phyloP scores from a whole-genome alignment of 2,329 filamentous ascomycete species.

The Penicillium capsulatum region DNA sequence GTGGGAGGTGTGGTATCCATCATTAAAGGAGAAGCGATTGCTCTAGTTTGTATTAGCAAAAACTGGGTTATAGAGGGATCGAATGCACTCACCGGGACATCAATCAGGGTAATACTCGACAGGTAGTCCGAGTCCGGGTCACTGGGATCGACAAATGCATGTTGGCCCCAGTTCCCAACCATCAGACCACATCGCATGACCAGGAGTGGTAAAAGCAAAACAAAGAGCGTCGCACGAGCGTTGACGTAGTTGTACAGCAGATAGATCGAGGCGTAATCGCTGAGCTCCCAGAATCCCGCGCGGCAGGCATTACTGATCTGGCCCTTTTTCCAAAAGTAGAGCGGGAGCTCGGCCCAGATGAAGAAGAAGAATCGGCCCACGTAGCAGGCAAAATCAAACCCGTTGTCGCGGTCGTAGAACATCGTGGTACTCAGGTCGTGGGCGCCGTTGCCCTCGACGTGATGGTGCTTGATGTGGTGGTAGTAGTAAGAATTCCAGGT shows the following conservation, averaged over 20 bases:
- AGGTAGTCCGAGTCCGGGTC: constrained; percentile 74
- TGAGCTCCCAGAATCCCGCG: constrained; percentile 58
- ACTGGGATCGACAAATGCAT: constrained; percentile 71
- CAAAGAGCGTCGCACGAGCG: constrained; percentile 57
- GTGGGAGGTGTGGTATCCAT: constrained; percentile 63
- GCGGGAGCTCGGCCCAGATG: constrained; percentile 69
- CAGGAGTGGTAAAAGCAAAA: constrained; percentile 62
- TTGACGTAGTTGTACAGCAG: constrained; percentile 50
- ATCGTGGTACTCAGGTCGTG: constrained; percentile 72
- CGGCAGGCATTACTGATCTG: constrained; percentile 54
- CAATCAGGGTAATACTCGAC: constrained; percentile 74
- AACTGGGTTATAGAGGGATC: too few species aligned
- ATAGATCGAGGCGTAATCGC: constrained; percentile 53
- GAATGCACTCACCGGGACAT: constrained; percentile 63
- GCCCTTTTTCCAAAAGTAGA: constrained; percentile 66
- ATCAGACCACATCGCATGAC: constrained; percentile 68
- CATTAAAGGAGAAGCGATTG: constrained; percentile 62
- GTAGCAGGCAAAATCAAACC: constrained; percentile 65
- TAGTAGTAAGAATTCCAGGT: constrained; percentile 84
- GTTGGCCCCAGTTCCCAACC: constrained; percentile 81
- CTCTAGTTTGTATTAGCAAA: constrained; percentile 49
- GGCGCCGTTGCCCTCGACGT: constrained; percentile 75
- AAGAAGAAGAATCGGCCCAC: constrained; percentile 69
- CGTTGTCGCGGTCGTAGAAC: constrained; percentile 67
- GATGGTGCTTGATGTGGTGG: constrained; percentile 82